Conservation (phyloP, 306 rosid genomes). For the Vicia sativa region DNA sequence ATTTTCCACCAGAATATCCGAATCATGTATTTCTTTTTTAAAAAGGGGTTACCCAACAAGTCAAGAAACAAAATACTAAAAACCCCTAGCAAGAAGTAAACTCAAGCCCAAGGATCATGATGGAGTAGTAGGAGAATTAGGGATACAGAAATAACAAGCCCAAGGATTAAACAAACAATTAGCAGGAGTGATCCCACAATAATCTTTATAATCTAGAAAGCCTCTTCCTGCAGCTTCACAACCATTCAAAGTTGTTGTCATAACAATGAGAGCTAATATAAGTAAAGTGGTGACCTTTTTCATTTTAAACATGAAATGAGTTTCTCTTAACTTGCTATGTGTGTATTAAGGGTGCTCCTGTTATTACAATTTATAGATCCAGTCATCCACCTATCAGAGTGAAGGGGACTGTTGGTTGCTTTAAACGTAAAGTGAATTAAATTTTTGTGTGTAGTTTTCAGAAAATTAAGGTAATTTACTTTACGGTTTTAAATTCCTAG, state of each 20-base stretch:
- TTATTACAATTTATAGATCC: not conserved
- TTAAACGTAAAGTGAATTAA: not conserved
- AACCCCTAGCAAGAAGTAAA: too few species aligned
- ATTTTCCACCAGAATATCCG: too few species aligned
- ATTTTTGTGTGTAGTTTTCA: too few species aligned
- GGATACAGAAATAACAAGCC: not conserved
- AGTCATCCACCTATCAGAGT: not conserved
- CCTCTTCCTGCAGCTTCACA: not conserved
- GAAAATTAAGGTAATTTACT: too few species aligned
- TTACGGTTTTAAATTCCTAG: too few species aligned
- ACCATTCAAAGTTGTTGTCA: slow-evolving; percentile 2
- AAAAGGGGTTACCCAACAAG: too few species aligned
- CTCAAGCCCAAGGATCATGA: too few species aligned
- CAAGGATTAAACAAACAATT: not conserved
- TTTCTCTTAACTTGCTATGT: slow-evolving; percentile 1
- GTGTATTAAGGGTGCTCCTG: not conserved
- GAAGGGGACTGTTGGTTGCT: not conserved
- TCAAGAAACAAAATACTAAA: too few species aligned
- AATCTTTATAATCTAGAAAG: not conserved
- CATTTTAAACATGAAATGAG: not conserved
- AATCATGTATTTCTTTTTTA: too few species aligned
- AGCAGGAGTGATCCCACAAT: not conserved
- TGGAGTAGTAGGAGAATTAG: not conserved
- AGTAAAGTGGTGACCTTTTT: not conserved
- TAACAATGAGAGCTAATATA: not conserved